Conservation (phyloP, 768 basidiomycete species). For the Terana coerulea region DNA sequence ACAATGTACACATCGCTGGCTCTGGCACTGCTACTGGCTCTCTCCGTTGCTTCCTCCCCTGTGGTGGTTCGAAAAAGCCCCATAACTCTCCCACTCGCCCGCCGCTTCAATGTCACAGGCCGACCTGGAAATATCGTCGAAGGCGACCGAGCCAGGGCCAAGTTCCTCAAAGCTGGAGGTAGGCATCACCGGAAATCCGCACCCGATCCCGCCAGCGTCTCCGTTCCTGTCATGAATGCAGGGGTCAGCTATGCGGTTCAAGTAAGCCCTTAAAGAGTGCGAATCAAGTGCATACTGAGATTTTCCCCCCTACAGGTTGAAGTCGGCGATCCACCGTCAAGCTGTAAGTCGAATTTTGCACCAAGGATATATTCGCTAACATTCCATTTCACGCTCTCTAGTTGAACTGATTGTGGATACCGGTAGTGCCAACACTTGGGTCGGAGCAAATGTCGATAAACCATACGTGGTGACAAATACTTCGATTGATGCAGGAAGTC, state of each 20-base stretch:
- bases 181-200: slow-evolving; percentile 23
- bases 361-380: no score
- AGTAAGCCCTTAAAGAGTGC: neutral
- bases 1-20: no score
- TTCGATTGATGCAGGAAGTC: neutral
- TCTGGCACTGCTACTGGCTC: no score
- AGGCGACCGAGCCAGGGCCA: slow-evolving; percentile 48
- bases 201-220: neutral
- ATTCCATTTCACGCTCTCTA: neutral
- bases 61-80: slow-evolving; percentile 21
- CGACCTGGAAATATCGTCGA: slow-evolving; percentile 43
- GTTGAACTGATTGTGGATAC: slow-evolving; percentile 17
- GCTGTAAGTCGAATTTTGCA: slow-evolving; percentile 1
- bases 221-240: slow-evolving; percentile 3
- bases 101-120: slow-evolving; percentile 48
- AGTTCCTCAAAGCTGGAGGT: slow-evolving; percentile 37
- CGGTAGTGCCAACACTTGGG: slow-evolving; percentile 23
- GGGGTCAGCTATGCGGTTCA: slow-evolving; percentile 4
- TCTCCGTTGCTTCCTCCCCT: slow-evolving; percentile 19
- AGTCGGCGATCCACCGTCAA: slow-evolving; percentile 7
- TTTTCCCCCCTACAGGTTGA: no score
- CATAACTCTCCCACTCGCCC: slow-evolving; percentile 46
- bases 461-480: slow-evolving; percentile 1
- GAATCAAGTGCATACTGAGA: neutral
- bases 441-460: slow-evolving; percentile 13